Evolutionary conservation across 1,284 basidiomycete genomes (phyloP), one percentile per base, ranked within the genome.

Genomic region (Marasmius sp.): DNA sequence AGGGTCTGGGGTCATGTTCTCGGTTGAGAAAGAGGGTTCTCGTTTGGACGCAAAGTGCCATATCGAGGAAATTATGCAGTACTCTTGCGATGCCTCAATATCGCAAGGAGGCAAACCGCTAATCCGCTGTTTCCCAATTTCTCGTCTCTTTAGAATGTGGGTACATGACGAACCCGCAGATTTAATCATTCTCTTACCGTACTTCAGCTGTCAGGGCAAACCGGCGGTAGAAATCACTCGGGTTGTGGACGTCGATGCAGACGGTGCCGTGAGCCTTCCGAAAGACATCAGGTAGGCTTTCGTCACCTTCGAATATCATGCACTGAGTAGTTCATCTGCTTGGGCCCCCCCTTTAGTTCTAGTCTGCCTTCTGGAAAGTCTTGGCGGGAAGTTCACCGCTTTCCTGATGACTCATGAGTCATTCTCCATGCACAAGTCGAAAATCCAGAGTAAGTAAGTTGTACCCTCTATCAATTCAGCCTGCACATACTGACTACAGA

Each of bases 171-270:
- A 14, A 18, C 41, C 36, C 49, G 57, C 41, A 39, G 18, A 49
- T 39, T 49, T 34, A 59, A 41, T 43, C 51, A 58, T 45, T 55
- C 52, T 36, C 62, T 51, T 50, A 41, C 60, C 51, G 51, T 37
- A 54, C 57, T 61, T 48, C 68, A 93, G 91, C 65, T 93, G 91
- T 70, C 77, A 79, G 52, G 79, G 81, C 41, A 72, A 74, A 58
- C 84, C 89, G 58, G 85, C 87, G n/a, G 77, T 89, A 27, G 91
- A 93, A 74, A 80, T 93, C 53, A 93, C 91, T 8, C 81, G 80
- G 61, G 75, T 81, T 38, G 77, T 85, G 33, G 74, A 80, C n/a
- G 74, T 90, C 52, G 79, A 91, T 66, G 65, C 77, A 47, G 70
- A 74, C n/a, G 91, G 90, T 3, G 82, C 85, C 68, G 79, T 92